A percentile compares a stretch with the other conserved stretches of the same genome.
Evolutionary conservation across 2,329 filamentous ascomycete genomes (phyloP).

Genomic region (Dactylonectria estremocensis): DNA sequence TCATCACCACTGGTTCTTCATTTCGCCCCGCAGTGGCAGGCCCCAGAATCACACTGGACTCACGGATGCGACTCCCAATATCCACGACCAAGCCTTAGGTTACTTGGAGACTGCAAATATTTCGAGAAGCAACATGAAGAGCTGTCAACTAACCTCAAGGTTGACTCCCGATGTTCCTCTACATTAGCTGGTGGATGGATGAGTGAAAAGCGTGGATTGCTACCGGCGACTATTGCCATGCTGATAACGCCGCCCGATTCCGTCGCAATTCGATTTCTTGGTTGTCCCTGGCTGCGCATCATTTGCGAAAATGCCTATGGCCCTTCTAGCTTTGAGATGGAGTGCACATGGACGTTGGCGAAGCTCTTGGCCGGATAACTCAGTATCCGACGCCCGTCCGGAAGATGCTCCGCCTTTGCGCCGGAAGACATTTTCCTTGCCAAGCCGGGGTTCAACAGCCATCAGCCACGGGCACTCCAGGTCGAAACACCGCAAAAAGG

Average conservation of each 20-base stretch:
- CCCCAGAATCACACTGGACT: background rate
- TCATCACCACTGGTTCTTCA: background rate
- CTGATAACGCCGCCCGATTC: too few species aligned
- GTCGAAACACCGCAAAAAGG: background rate
- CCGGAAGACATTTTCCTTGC: constrained; percentile 18
- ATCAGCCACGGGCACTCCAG: background rate
- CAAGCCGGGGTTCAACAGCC: background rate
- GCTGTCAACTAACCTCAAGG: background rate
- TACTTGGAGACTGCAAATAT: background rate
- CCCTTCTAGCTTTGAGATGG: background rate
- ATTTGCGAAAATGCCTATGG: background rate
- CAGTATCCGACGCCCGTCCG: background rate
- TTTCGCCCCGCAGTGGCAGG: background rate
- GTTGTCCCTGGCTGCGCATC: too few species aligned
- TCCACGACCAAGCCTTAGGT: background rate
- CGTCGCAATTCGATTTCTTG: too few species aligned
- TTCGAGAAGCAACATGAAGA: background rate
- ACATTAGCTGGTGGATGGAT: background rate
- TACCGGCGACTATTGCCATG: too few species aligned
- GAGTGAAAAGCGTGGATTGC: background rate
- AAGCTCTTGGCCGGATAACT: background rate
- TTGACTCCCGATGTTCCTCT: background rate
- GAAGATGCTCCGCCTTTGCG: background rate
- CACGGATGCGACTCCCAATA: background rate
- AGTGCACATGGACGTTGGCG: background rate